Conservation (phyloP, 495 filamentous ascomycete species). For the Penicillium salamii region DNA sequence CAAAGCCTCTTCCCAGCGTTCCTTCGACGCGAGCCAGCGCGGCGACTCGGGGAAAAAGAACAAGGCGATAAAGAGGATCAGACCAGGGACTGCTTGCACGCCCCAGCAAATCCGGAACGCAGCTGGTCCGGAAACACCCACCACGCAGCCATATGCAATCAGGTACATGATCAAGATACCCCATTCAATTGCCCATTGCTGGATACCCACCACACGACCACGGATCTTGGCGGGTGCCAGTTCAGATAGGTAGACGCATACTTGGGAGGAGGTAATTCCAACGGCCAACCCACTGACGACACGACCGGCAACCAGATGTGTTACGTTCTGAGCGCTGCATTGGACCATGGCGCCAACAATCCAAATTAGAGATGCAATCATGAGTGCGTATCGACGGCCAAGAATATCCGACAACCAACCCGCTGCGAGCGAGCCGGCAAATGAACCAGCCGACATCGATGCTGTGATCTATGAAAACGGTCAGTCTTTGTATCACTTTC, state of each 20-base stretch:
- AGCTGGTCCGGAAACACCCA: constrained; percentile 45
- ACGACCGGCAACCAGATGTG: constrained; percentile 66
- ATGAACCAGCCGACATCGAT: constrained; percentile 65
- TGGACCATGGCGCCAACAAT: constrained; percentile 68
- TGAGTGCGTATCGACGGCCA: constrained; percentile 62
- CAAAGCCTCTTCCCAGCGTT: constrained; percentile 65
- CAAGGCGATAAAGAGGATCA: constrained; percentile 61
- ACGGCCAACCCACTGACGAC: constrained; percentile 71
- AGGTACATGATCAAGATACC: constrained; percentile 64
- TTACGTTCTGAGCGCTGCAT: constrained; percentile 56
- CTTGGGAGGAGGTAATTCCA: constrained; percentile 73
- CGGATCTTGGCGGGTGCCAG: constrained; percentile 64
- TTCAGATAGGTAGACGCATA: constrained; percentile 79
- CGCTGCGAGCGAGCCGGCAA: constrained; percentile 60
- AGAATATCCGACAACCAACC: constrained; percentile 64
- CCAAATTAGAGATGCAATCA: constrained; percentile 68
- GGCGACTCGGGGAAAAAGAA: constrained; percentile 72
- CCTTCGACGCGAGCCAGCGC: constrained; percentile 69
- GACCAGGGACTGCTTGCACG: constrained; percentile 65
- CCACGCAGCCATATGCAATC: constrained; percentile 60
- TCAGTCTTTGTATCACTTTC: not conserved
- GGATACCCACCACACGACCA: constrained; percentile 69
- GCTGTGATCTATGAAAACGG: constrained; percentile 33
- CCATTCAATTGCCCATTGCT: constrained; percentile 75
- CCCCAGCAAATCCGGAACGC: constrained; percentile 74